A percentile compares a stretch with the other conserved stretches of the same genome.
These are phyloP conservation scores for Euphorbia schlechtendalii DNA, from an alignment of 441 rosid genomes.

Conservation along the genomic window DNA sequence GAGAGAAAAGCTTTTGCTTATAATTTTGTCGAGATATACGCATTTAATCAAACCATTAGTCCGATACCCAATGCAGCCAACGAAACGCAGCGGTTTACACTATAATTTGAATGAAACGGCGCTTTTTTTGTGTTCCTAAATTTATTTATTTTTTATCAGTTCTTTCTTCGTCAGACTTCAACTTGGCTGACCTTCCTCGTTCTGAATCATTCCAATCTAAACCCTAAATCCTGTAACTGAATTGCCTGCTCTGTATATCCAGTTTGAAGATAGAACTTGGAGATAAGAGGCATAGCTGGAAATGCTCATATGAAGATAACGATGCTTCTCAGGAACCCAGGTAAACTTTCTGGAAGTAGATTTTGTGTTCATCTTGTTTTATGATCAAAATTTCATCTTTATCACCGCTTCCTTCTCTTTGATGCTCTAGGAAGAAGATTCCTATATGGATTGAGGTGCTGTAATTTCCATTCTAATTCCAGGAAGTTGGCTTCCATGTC, in stretches of 20 bases:
- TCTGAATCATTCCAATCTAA: background rate
- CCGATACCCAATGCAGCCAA: too few species aligned
- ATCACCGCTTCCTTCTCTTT: background rate
- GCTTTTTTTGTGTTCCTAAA: too few species aligned
- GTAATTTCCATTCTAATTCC: constrained; percentile 18
- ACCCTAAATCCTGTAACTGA: background rate
- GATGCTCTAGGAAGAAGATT: constrained; percentile 34
- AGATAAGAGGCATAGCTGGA: background rate
- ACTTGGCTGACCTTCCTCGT: too few species aligned
- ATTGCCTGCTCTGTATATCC: background rate
- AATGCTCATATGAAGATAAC: constrained; percentile 26
- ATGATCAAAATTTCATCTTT: constrained; percentile 4
- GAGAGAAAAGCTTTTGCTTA: background rate
- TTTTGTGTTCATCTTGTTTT: background rate
- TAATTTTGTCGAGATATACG: too few species aligned
- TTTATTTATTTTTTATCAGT: too few species aligned
- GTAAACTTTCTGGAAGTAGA: constrained; percentile 13
- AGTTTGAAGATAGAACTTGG: background rate
- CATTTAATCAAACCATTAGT: too few species aligned
- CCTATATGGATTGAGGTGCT: constrained; percentile 19
- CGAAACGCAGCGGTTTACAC: too few species aligned
- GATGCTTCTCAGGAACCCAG: constrained; percentile 33
- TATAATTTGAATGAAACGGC: too few species aligned
- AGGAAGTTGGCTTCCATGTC: constrained; percentile 34
- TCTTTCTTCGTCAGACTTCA: too few species aligned